Base-by-base conservation (phyloP, 768 basidiomycete genomes). In the Termitomyces bulborhizus region DNA sequence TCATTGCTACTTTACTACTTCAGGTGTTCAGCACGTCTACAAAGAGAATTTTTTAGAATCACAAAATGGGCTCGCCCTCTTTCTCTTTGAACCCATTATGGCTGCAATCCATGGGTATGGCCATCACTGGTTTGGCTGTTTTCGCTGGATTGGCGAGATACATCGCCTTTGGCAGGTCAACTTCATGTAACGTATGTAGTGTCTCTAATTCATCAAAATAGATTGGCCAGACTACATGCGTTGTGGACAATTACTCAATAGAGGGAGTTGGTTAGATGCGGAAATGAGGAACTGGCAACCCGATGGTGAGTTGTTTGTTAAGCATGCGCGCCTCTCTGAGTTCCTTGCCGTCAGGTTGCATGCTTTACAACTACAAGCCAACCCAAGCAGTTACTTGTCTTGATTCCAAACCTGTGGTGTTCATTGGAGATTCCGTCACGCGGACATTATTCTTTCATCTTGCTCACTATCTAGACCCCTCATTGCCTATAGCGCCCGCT, bases 351-450 rank as follows among this genome's bases (percentile, higher is more conserved):
- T 21, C 60, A 93, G 90, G 90, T 29, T 95, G 93, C 66, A 91
- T 93, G 82, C 76, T 90, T 46, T 72, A 87, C 67, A 64, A 73
- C 32, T 91, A 93, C 66, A 73, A 74, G 49, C 68, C 81, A 4
- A 71, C 70, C 6, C 83, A 90, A 50, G 75, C 76, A 29, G 65
- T 72, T 7, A 63, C 65, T 13, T 92, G 90, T 63, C 68, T 90
- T 21, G 67, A 69, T n/a, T 76, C 78, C 4, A 74, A 80, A 59
- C 79, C 78, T 7, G 71, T 93, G 37, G 74, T 88, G 40, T 96
- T 96, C 65, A 72, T 90, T 41, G 93, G 93, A 18, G 93, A 97
- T 68, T 94, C 91, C 16, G 82, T 88, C 34, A 87, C 90, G 13
- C 76, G 93, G 46, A 78, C 81, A 52, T 74, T 94, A 15, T 96